phyloP scores from a whole-genome alignment of 73 alveolate genomes.

The Tetrahymena borealis region DNA sequence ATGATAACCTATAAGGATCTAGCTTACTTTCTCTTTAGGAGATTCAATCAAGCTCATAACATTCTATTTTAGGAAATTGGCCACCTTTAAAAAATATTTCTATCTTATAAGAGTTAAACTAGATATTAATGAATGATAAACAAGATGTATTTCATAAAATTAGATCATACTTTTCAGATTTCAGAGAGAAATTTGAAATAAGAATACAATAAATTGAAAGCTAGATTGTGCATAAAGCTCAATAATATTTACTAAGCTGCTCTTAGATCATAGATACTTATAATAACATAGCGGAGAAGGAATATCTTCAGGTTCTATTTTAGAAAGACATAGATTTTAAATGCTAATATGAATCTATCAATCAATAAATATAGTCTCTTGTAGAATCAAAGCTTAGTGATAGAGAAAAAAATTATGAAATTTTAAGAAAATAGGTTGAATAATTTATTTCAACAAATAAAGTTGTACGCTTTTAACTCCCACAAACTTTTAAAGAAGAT shows the following conservation, averaged over 20 bases:
- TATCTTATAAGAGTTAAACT: not conserved
- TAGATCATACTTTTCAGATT: not conserved
- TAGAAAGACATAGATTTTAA: not conserved
- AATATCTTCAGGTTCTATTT: not conserved
- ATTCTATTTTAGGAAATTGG: not conserved
- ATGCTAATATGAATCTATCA: not conserved
- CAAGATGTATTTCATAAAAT: not conserved
- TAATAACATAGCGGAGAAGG: not conserved
- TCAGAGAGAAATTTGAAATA: not conserved
- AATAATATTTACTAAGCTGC: not conserved
- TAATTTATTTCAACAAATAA: not conserved
- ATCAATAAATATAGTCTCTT: not conserved
- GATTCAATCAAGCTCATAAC: not conserved
- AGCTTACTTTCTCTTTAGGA: not conserved
- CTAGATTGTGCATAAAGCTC: not conserved
- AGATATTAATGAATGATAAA: not conserved
- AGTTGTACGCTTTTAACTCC: not conserved
- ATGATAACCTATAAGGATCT: not conserved
- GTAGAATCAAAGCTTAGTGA: not conserved
- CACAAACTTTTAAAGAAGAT: not conserved
- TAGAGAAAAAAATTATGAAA: not conserved
- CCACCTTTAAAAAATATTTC: not conserved
- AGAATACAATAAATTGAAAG: not conserved
- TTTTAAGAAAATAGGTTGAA: not conserved
- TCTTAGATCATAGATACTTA: not conserved